phyloP scores from a whole-genome alignment of 2,329 filamentous ascomycete species.

The Fonsecaea monophora region DNA sequence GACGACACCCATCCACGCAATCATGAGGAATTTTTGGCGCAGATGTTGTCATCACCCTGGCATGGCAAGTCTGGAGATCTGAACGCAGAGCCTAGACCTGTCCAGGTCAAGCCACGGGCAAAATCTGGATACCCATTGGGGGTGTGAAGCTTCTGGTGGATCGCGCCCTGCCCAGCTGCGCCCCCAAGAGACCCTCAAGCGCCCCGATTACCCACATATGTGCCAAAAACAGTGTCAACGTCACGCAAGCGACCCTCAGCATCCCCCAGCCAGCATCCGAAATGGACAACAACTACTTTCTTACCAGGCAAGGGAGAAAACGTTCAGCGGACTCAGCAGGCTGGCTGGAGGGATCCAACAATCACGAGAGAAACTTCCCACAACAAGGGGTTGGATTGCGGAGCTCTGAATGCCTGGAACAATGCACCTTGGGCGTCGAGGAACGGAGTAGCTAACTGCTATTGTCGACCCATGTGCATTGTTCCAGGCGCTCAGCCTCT shows the following conservation, averaged over 20 bases:
- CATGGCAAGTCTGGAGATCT: too few species aligned
- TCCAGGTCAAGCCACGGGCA: slow-evolving; percentile 1
- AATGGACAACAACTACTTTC: background rate
- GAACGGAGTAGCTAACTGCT: too few species aligned
- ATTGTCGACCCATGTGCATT: background rate
- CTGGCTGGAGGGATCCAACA: slow-evolving; percentile 1
- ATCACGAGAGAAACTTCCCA: background rate
- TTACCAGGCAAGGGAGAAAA: background rate
- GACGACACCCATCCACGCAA: background rate
- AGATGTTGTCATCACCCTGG: slow-evolving; percentile 12
- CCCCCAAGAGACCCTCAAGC: background rate
- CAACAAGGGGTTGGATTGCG: background rate
- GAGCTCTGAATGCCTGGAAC: background rate
- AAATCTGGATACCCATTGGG: background rate
- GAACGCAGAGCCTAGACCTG: background rate
- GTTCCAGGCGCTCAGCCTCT: background rate
- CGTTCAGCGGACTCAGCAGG: background rate
- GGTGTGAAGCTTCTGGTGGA: background rate
- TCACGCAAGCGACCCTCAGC: background rate
- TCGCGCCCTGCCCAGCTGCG: background rate
- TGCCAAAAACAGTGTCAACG: background rate
- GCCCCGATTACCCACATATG: background rate
- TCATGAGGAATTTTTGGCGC: slow-evolving; percentile 12
- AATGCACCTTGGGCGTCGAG: background rate
- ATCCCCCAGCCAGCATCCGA: background rate